A percentile compares a stretch with the other conserved stretches of the same genome.
Conservation (phyloP, 495 filamentous ascomycete genomes). For the Penicillium coprophilum region DNA sequence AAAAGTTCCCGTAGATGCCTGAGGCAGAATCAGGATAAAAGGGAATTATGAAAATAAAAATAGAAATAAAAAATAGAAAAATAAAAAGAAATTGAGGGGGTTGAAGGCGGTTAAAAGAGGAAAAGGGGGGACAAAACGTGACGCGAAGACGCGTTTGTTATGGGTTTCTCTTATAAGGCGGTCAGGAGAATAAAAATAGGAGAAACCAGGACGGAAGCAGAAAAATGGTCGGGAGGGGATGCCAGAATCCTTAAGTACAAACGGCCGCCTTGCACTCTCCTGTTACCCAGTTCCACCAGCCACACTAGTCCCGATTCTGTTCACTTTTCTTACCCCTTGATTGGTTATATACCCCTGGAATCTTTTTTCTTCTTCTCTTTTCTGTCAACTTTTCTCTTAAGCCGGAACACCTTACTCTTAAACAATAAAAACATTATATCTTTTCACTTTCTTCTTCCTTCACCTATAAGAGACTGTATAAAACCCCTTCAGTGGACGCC, state of each 20-base stretch:
- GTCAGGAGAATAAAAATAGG: conserved; percentile 31
- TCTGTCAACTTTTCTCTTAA: not conserved
- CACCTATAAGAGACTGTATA: not conserved
- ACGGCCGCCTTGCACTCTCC: conserved; percentile 40
- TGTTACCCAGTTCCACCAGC: conserved; percentile 45
- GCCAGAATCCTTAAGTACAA: conserved; percentile 55
- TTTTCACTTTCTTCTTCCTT: not conserved
- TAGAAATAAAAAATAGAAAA: conserved; percentile 18
- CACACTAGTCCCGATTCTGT: conserved; percentile 36
- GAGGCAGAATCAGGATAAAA: conserved; percentile 16
- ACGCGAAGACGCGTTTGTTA: conserved; percentile 34
- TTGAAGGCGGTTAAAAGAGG: conserved; percentile 14
- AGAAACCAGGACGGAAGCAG: conserved; percentile 38
- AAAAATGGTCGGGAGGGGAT: conserved; percentile 45
- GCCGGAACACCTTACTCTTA: not conserved
- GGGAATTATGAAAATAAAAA: conserved; percentile 17
- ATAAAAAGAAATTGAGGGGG: conserved; percentile 5
- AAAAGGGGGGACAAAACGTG: conserved; percentile 14
- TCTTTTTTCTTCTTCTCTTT: conserved; percentile 5
- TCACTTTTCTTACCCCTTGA: conserved; percentile 35
- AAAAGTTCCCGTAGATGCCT: conserved; percentile 18
- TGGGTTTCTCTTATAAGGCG: conserved; percentile 18
- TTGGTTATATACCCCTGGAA: conserved; percentile 30
- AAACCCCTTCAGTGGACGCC: not conserved
- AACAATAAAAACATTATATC: no score